Evolutionary conservation across 176 grass and related monocot genomes (phyloP).

Genomic region (Bolboschoenus planiculmis): DNA sequence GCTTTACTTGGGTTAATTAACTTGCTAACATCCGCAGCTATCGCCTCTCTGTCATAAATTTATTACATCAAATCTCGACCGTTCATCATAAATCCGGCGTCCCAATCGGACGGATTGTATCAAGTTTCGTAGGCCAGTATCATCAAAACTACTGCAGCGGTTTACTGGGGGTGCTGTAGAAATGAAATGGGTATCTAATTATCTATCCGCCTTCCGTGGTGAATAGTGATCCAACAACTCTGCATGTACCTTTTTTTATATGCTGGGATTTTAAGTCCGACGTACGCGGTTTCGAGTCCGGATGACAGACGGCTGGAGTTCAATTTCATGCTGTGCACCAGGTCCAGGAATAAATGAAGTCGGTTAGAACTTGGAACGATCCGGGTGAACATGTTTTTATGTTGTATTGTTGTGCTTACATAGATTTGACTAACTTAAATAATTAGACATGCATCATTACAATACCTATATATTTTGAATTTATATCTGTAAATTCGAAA

Average conservation of each 20-base stretch:
- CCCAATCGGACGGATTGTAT: too few species aligned
- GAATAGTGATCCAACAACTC: not conserved
- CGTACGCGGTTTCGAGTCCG: conserved; percentile 2
- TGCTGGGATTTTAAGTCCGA: conserved; percentile 9
- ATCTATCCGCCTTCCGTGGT: not conserved
- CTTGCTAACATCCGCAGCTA: not conserved
- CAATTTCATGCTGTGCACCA: not conserved
- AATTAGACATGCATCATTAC: too few species aligned
- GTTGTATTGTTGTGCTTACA: not conserved
- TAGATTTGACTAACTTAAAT: not conserved
- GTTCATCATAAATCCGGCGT: not conserved
- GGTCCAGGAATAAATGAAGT: not conserved
- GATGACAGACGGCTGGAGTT: not conserved
- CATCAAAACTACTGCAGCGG: too few species aligned
- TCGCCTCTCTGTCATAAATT: not conserved
- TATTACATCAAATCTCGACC: not conserved
- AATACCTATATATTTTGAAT: not conserved
- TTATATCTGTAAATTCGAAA: not conserved
- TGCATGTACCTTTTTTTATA: not conserved
- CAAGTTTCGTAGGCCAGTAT: too few species aligned
- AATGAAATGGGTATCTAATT: too few species aligned
- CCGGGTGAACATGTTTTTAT: not conserved
- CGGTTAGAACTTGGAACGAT: not conserved
- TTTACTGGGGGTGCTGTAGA: not conserved
- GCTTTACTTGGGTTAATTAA: too few species aligned